Evolutionary conservation across 2,329 filamentous ascomycete genomes (phyloP).

Genomic region (Botrytis aclada): DNA sequence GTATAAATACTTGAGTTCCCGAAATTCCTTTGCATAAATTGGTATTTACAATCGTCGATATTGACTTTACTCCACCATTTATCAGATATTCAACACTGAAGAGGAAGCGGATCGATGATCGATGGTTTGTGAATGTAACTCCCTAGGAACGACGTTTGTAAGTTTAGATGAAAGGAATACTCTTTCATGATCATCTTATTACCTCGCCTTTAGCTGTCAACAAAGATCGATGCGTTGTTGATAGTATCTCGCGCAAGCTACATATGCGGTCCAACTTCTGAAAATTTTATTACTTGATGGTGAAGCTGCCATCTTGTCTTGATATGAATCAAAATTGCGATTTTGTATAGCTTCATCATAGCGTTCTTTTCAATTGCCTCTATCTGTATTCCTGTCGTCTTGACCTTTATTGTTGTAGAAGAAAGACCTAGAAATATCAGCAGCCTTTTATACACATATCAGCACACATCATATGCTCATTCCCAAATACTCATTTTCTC

Average conservation of each 20-base stretch:
- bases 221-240: rapidly evolving
- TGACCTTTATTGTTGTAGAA: rapidly evolving
- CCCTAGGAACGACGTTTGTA: too few relatives aligned
- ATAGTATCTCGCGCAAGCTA: not conserved
- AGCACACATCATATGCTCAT: too few relatives aligned
- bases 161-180: too few relatives aligned
- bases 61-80: too few relatives aligned
- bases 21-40: too few relatives aligned
- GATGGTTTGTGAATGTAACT: too few relatives aligned
- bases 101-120: too few relatives aligned
- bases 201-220: not conserved
- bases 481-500: not conserved
- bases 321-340: not conserved
- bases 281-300: not conserved
- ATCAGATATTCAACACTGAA: too few relatives aligned
- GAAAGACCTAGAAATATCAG: not conserved
- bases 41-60: too few relatives aligned
- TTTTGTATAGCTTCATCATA: not conserved
- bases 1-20: not conserved
- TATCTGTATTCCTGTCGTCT: too few relatives aligned
- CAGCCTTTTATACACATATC: not conserved
- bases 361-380: too few relatives aligned
- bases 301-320: not conserved
- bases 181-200: not conserved
- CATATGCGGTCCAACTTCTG: not conserved